Evolutionary conservation across 208 protist genomes (phyloP).

Genomic region (Crithidia brevicula): DNA sequence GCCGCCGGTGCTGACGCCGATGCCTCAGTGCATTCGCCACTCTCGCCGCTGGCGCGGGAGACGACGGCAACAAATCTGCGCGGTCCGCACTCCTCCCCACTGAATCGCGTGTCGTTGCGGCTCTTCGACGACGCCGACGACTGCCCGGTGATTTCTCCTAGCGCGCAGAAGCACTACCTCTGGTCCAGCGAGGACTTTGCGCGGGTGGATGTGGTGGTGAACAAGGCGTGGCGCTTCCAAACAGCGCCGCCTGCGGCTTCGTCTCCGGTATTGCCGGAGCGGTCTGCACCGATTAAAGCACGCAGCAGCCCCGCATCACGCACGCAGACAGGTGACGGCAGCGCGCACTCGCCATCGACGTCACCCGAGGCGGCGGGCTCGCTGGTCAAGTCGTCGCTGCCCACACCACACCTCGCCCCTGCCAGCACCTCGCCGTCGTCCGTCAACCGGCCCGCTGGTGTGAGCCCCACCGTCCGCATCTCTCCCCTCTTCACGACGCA

Average conservation of each 20-base stretch:
- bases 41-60: conserved; percentile 8
- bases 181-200: conserved; percentile 45
- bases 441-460: not conserved
- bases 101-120: conserved; percentile 27
- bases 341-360: conserved; percentile 13
- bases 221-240: conserved; percentile 34
- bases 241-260: conserved; percentile 1
- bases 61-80: conserved; percentile 12
- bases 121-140: conserved; percentile 25
- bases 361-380: conserved; percentile 28
- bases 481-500: conserved; percentile 9
- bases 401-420: conserved; percentile 33
- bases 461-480: conserved; percentile 15
- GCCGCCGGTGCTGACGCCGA: not conserved
- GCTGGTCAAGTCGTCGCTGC: conserved; percentile 35
- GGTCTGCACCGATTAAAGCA: conserved; percentile 25
- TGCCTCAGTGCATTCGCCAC: conserved; percentile 10
- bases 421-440: conserved; percentile 6
- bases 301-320: conserved; percentile 18
- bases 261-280: conserved; percentile 1
- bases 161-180: conserved; percentile 16
- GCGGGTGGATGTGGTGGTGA: conserved; percentile 36
- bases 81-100: conserved; percentile 18
- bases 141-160: conserved; percentile 20
- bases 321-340: conserved; percentile 14